Evolutionary conservation across 2,329 filamentous ascomycete species (phyloP).

Genomic region (Trichoderma koningiopsis): DNA sequence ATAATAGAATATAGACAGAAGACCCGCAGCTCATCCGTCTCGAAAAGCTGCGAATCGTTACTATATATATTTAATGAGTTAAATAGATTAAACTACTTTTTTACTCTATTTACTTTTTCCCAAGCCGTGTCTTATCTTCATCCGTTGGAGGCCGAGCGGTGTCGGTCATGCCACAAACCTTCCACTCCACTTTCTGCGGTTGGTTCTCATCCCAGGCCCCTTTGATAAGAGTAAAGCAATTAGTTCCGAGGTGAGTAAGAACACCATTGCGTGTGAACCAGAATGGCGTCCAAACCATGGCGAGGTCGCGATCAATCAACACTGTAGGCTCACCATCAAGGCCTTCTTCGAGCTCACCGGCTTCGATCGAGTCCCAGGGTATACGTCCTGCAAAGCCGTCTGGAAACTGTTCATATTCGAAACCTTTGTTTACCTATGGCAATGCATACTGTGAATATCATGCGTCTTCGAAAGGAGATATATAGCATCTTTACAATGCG

Average conservation of each 20-base stretch:
- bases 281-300: background rate
- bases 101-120: background rate
- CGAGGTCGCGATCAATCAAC: background rate
- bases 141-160: background rate
- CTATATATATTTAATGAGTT: background rate
- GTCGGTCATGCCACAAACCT: background rate
- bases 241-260: background rate
- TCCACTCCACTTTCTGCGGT: background rate
- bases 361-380: background rate
- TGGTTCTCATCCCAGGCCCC: background rate
- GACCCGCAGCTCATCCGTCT: background rate
- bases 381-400: background rate
- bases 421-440: background rate
- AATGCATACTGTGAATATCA: background rate
- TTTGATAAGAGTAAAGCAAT: background rate
- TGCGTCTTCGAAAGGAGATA: background rate
- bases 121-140: background rate
- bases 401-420: slow-evolving; percentile 4
- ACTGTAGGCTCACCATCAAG: background rate
- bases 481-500: background rate
- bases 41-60: background rate
- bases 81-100: background rate
- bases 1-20: no score
- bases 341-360: slow-evolving; percentile 3
- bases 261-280: background rate